Base-by-base conservation (phyloP, 192 early-diverging fungal genomes). In the Coemansia guatemalensis region DNA sequence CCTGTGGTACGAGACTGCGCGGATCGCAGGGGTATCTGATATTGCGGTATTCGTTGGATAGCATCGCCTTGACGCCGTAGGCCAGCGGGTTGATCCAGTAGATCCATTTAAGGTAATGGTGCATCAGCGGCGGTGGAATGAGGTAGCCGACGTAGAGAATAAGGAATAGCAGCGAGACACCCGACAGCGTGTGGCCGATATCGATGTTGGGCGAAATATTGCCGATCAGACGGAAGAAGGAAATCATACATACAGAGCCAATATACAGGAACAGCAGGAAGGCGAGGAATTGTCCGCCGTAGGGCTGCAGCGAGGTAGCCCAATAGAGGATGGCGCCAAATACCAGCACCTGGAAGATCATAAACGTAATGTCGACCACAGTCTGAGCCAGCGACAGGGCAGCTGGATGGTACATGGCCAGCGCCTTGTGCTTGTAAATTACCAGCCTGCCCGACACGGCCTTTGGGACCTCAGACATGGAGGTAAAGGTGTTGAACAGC, bases 381-480 rank as follows among this genome's bases (percentile, higher is more conserved):
- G 80, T n/a, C n/a, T n/a, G n/a, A n/a, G n/a, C n/a, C n/a, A n/a
- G n/a, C n/a, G n/a, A n/a, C n/a, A n/a, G n/a, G n/a, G n/a, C n/a
- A n/a, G n/a, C n/a, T n/a, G n/a, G n/a, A n/a, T n/a, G n/a, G n/a
- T n/a, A n/a, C n/a, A n/a, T n/a, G n/a, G n/a, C n/a, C n/a, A n/a
- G n/a, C n/a, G n/a, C n/a, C n/a, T n/a, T n/a, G n/a, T n/a, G n/a
- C n/a, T n/a, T n/a, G n/a, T n/a, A n/a, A n/a, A n/a, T n/a, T n/a
- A n/a, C n/a, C n/a, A n/a, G n/a, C 25, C 92, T 87, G 44, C 88
- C 88, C 23, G 82, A 75, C 50, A 92, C 79, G 33, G 87, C 84
- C 47, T 78, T 69, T 20, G 90, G 87, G 17, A 94, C 72, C 58
- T 88, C 85, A 3, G 89, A 74, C 48, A 88, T 79, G 21, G 89